Conservation (phyloP, 495 filamentous ascomycete species). For the Aspergillus ostianus region DNA sequence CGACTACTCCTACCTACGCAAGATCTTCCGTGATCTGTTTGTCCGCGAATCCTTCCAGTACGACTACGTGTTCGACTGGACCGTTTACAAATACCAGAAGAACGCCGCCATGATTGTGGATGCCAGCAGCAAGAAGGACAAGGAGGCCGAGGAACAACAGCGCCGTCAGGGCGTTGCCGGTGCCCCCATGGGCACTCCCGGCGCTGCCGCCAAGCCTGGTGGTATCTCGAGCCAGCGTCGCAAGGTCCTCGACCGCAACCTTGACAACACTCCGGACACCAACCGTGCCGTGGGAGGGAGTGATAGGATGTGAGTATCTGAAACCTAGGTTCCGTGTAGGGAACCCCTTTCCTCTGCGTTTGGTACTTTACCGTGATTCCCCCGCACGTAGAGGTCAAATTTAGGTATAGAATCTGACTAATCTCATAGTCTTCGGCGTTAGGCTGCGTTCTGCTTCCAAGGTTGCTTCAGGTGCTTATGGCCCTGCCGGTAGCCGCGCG, state of each 20-base stretch:
- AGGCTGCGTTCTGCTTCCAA: slow-evolving; percentile 95
- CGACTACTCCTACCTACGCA: slow-evolving; percentile 98
- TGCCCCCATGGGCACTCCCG: slow-evolving; percentile 56
- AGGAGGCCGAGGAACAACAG: slow-evolving; percentile 73
- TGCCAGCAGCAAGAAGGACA: slow-evolving; percentile 69
- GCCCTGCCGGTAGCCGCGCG: slow-evolving; percentile 68
- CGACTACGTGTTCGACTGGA: slow-evolving; percentile 99
- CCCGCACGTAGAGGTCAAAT: slow-evolving; percentile 70
- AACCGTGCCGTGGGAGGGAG: slow-evolving; percentile 86
- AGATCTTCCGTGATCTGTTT: slow-evolving; percentile 99
- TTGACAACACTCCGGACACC: slow-evolving; percentile 80
- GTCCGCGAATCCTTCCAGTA: slow-evolving; percentile 99
- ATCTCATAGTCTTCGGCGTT: slow-evolving; percentile 85
- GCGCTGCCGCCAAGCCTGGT: slow-evolving; percentile 64
- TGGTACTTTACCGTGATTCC: slow-evolving; percentile 68
- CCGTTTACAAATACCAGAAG: slow-evolving; percentile 99
- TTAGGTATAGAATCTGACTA: slow-evolving; percentile 75
- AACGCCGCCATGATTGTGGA: slow-evolving; percentile 89
- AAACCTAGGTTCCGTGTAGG: slow-evolving; percentile 89
- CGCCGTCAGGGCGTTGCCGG: slow-evolving; percentile 59
- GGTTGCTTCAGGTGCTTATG: slow-evolving; percentile 64
- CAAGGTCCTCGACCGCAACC: slow-evolving; percentile 73
- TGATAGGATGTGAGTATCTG: slow-evolving; percentile 98
- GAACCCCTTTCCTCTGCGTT: slow-evolving; percentile 76
- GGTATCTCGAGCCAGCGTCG: slow-evolving; percentile 77